Evolutionary conservation across 129 eudicot species (phyloP).

Genomic region (Deinandra increscens): DNA sequence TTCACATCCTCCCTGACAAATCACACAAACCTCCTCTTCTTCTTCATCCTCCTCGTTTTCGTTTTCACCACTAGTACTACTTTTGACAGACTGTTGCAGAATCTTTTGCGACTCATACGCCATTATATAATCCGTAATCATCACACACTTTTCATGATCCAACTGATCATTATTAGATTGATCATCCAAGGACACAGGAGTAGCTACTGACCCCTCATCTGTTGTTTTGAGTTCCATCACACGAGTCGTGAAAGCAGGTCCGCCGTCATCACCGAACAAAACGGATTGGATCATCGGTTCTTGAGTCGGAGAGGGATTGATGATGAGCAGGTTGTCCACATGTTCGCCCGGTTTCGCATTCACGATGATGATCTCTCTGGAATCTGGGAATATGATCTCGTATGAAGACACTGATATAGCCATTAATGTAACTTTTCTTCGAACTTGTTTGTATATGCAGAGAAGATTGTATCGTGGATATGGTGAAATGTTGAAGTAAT

Average conservation of each 20-base stretch:
- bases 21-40: slow-evolving; percentile 5
- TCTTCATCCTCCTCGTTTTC: background rate
- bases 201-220: background rate
- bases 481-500: too few species aligned
- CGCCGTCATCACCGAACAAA: background rate
- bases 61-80: too few species aligned
- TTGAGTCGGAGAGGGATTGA: background rate
- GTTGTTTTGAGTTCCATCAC: background rate
- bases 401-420: background rate
- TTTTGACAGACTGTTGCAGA: background rate
- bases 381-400: background rate
- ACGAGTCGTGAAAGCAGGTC: background rate
- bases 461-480: too few species aligned
- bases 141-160: background rate
- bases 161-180: background rate
- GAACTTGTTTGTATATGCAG: too few species aligned
- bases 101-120: background rate
- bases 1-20: background rate
- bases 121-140: background rate
- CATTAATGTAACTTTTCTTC: background rate
- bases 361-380: background rate
- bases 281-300: background rate
- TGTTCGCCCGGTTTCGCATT: background rate
- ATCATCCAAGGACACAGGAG: background rate
- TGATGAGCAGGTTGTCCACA: background rate